phyloP scores from a whole-genome alignment of 352 stramenopile genomes.

The Globisporangium radiosum region DNA sequence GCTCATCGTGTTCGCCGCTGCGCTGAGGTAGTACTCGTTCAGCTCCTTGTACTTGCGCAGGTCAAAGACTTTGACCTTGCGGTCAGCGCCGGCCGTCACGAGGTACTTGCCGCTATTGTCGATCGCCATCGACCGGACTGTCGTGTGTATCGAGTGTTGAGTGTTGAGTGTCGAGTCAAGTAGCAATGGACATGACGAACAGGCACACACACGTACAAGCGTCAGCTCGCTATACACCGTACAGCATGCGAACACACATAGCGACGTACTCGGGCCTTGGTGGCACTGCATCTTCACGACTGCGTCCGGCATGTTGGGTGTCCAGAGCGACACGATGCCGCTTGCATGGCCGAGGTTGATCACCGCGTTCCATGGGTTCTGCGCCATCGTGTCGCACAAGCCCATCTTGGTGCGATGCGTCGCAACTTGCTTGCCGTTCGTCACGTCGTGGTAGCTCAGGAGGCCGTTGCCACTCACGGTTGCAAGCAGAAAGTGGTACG shows the following conservation, averaged over 20 bases:
- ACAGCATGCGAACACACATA: conserved; percentile 1
- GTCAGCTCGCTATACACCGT: too few species aligned
- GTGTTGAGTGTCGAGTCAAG: too few species aligned
- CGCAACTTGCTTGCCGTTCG: conserved; percentile 90
- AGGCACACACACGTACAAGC: too few species aligned
- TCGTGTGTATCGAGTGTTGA: neutral
- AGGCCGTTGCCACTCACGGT: conserved; percentile 87
- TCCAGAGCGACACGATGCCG: conserved; percentile 98
- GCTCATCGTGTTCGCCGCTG: conserved; percentile 87
- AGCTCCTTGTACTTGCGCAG: conserved; percentile 94
- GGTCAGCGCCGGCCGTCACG: conserved; percentile 92
- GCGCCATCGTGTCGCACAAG: conserved; percentile 88
- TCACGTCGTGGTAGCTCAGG: conserved; percentile 96
- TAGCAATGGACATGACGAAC: too few species aligned
- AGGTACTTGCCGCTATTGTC: conserved; percentile 94
- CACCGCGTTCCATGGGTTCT: conserved; percentile 97
- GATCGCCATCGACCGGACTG: conserved; percentile 89
- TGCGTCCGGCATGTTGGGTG: conserved; percentile 88
- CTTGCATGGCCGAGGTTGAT: conserved; percentile 96
- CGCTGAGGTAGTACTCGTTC: conserved; percentile 90
- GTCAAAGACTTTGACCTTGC: conserved; percentile 97
- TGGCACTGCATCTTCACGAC: conserved; percentile 98
- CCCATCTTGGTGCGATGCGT: conserved; percentile 91
- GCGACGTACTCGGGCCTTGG: conserved; percentile 86
- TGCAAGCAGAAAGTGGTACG: conserved; percentile 98